Evolutionary conservation across 148 eudicot species (phyloP), one percentile per base, ranked within the genome.

Genomic region (Rhododendron mucronatum): DNA sequence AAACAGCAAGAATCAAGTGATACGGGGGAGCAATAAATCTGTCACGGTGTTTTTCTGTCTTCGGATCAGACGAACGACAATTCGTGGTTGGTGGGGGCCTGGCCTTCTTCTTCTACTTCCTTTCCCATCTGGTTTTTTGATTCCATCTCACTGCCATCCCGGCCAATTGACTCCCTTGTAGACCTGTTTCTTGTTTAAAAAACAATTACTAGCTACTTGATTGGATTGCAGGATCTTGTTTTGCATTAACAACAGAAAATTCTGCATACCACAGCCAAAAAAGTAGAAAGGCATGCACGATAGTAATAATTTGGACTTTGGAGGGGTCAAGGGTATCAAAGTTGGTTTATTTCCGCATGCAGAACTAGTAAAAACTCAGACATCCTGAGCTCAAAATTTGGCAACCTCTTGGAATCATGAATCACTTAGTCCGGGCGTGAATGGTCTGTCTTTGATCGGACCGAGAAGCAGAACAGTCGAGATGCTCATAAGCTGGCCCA

Each of bases 1-100:
- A 84, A 85, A 82, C 55, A 84, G 71, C 39, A 14, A 71, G 39
- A 71, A 44, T 63, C 47, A 76, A 80, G 18, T 79, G 57, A 39
- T 41, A 47, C 33, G 77, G 35, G 79, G 74, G 83, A 80, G 44
- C 80, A 86, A 83, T 84, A 81, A 57, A 71, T 53, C 86, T 85
- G 82, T 26, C n/a, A 85, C 35, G 51, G 45, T 71, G 78, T 73
- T 87, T 86, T 84, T 39, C 18, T 86, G 91, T 86, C 91, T 44
- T 84, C 91, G 33, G 18, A 90, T 86, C 87, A 37, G 89, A 87
- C 91, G 91, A 89, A 84, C 83, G 91, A 92, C 94, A 91, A 85
- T 78, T 86, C 91, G 87, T 90, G 83, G 88, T 87, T 89, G 61
- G 91, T 90, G 86, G 84, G 87, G 84, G 86, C 67, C 69, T 2